Evolutionary conservation across 345 rosid species (phyloP), one percentile per base, ranked within the genome.

Genomic region (Psidium guajava): DNA sequence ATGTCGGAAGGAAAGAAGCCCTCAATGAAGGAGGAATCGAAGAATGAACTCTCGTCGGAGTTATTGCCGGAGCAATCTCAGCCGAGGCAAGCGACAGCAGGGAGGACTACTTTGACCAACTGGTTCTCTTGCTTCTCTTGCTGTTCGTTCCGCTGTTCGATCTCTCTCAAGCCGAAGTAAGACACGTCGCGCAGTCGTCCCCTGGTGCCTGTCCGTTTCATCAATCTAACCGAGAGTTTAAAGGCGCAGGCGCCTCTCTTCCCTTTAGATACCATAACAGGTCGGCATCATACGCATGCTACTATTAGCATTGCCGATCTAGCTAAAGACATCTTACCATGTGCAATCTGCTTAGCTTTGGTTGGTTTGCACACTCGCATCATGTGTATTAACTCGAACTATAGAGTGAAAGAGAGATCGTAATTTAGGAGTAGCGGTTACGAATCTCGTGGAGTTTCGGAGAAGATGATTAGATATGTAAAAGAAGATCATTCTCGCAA

Each of bases 71-170:
- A 90, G 69, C 1, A 73, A 50, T 87, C 77, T 42, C 87, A 89
- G 82, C 91, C 80, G 61, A 24, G 54, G 11, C 90, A 83, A 0
- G 58, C 16, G 73, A 86, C 89, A 27, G 81, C 85, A 27, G 53
- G 55, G 24, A 89, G 86, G 83, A 82, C 84, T n/a, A 42, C 69
- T 8, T 53, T 84, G 12, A 77, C 58, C 53, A 52, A 91, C 14
- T 91, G 94, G 93, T 84, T 93, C 86, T 88, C 94, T 54, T 92
- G 98, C 89, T 92, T 94, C 90, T 83, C 89, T 2, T 93, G 93
- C 59, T 92, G 91, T 86, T 86, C 88, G n/a, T 86, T 82, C 84
- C 82, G 87, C 20, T 83, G 88, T 81, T 86, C 49, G 11, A 14
- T 73, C 69, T 82, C 74, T 61, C 85, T 86, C 21, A 83, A 86